phyloP scores from a whole-genome alignment of 257 asterid genomes.

The Scutellaria barbata region DNA sequence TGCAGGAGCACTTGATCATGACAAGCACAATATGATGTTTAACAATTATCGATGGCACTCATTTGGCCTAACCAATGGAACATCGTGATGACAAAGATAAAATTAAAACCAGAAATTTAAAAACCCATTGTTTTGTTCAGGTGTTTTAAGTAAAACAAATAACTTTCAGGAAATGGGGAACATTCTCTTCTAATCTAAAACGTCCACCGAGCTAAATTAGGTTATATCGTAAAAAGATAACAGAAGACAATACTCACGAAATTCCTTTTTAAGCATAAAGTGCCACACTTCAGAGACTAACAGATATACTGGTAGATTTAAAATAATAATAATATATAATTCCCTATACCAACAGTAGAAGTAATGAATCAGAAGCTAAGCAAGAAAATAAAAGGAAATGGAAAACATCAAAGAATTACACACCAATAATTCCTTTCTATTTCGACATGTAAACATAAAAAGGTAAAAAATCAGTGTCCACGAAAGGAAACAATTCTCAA shows the following conservation, averaged over 20 bases:
- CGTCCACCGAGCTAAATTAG: conserved; percentile 8
- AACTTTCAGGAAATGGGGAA: conserved; percentile 9
- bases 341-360: conserved; percentile 8
- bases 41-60: conserved; percentile 4
- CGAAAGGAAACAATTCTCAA: background rate
- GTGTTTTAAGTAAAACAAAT: conserved; percentile 1
- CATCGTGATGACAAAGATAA: background rate
- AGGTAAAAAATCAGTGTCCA: background rate
- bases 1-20: background rate
- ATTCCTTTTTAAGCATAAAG: conserved; percentile 3
- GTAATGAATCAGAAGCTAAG: conserved; percentile 18
- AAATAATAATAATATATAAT: background rate
- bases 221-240: background rate
- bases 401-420: background rate
- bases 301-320: background rate
- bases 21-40: background rate
- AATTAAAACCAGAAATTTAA: background rate
- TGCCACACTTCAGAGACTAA: conserved; percentile 2
- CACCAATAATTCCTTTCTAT: conserved; percentile 10
- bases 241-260: conserved; percentile 7
- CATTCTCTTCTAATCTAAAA: conserved; percentile 21
- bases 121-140: background rate
- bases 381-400: background rate
- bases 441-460: background rate
- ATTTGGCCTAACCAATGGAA: conserved; percentile 2